Evolutionary conservation across 169 alveolate genomes (phyloP).

Genomic region (Cystoisospora suis): DNA sequence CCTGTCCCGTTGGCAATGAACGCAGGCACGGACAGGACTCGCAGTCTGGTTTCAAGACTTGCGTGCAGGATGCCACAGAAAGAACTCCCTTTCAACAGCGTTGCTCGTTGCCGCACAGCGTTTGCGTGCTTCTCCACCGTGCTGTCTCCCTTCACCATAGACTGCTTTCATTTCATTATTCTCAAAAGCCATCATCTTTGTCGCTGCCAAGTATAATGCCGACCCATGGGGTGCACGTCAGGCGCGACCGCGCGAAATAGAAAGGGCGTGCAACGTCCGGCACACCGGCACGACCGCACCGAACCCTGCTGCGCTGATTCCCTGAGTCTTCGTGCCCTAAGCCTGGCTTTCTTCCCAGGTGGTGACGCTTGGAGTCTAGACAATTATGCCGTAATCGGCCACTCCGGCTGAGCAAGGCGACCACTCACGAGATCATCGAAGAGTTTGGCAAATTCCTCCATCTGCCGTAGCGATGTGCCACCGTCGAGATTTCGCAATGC

Average conservation of each 20-base stretch:
- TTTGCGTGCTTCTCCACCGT: too few relatives aligned
- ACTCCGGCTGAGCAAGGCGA: neutral
- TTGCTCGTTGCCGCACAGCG: too few relatives aligned
- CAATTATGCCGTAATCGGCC: neutral
- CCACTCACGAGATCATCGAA: conserved; percentile 77
- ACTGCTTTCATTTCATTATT: too few relatives aligned
- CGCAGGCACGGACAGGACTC: neutral
- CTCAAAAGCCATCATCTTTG: neutral
- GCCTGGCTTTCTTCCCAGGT: neutral
- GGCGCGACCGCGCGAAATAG: too few relatives aligned
- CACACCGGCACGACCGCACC: too few relatives aligned
- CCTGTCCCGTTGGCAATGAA: neutral
- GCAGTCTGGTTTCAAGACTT: neutral
- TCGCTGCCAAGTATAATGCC: too few relatives aligned
- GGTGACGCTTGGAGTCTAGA: neutral
- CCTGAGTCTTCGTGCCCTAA: too few relatives aligned
- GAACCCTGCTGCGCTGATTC: too few relatives aligned
- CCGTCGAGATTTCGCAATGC: conserved; percentile 71
- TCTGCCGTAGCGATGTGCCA: conserved; percentile 70
- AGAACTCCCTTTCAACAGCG: neutral
- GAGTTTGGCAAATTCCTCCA: conserved; percentile 78
- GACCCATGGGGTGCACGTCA: too few relatives aligned
- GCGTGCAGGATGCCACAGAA: neutral
- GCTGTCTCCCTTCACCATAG: too few relatives aligned
- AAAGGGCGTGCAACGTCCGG: too few relatives aligned